Evolutionary conservation across 2,329 filamentous ascomycete genomes (phyloP).

Genomic region (Plectosphaerella plurivora): DNA sequence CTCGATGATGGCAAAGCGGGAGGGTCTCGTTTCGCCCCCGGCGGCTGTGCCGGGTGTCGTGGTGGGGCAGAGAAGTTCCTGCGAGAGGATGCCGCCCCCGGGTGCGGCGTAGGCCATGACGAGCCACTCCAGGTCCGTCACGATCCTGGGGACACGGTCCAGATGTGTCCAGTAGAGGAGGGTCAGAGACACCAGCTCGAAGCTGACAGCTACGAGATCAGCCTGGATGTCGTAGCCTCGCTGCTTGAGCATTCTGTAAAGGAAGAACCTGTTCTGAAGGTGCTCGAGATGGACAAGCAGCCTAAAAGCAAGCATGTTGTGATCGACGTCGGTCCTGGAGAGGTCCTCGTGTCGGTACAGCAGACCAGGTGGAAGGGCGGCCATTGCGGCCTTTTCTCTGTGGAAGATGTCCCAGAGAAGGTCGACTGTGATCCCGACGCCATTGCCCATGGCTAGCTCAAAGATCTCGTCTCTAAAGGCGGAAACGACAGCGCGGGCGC

Average conservation of each 20-base stretch:
- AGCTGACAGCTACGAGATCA: conserved; percentile 37
- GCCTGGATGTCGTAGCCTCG: conserved; percentile 29
- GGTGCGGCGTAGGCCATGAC: conserved; percentile 47
- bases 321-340: conserved; percentile 20
- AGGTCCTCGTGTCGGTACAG: conserved; percentile 32
- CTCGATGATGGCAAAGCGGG: conserved; percentile 34
- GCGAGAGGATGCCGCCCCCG: conserved; percentile 43
- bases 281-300: conserved; percentile 45
- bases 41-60: conserved; percentile 22
- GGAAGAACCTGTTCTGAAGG: conserved; percentile 53
- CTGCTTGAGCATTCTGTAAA: conserved; percentile 51
- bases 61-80: conserved; percentile 35
- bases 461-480: conserved; percentile 54
- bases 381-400: conserved; percentile 23
- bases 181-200: conserved; percentile 41
- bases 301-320: conserved; percentile 32
- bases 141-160: conserved; percentile 35
- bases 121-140: conserved; percentile 45
- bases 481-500: conserved; percentile 43
- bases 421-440: conserved; percentile 8
- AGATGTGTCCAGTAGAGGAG: conserved; percentile 45
- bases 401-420: conserved; percentile 23
- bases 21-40: conserved; percentile 15
- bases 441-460: conserved; percentile 46
- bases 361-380: conserved; percentile 32